phyloP scores from a whole-genome alignment of 2,329 filamentous ascomycete species.

The Cladosporium sp. region DNA sequence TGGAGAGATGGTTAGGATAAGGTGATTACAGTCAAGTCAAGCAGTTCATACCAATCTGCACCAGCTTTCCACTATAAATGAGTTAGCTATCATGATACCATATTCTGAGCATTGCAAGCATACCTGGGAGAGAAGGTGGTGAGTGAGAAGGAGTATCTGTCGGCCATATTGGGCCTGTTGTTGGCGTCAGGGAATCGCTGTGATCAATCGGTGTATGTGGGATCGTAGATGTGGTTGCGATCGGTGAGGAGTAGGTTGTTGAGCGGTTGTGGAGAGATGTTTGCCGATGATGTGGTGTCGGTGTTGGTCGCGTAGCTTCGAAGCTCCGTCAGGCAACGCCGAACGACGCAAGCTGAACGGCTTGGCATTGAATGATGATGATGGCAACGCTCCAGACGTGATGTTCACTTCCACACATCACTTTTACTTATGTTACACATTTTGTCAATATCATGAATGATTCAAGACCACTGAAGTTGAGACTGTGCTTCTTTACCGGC shows the following conservation, averaged over 20 bases:
- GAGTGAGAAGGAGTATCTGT: conserved; percentile 98
- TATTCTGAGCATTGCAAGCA: conserved; percentile 30
- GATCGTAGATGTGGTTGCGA: neutral
- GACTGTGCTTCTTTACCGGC: too few species aligned
- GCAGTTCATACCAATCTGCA: conserved; percentile 74
- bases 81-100: conserved; percentile 40
- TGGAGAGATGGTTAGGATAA: conserved; percentile 36
- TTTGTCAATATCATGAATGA: too few species aligned
- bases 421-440: too few species aligned
- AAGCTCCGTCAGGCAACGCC: too few species aligned
- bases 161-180: conserved; percentile 66
- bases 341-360: too few species aligned
- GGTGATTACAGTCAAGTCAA: neutral
- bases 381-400: too few species aligned
- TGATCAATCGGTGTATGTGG: neutral
- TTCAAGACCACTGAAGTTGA: too few species aligned
- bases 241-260: neutral
- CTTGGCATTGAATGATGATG: too few species aligned
- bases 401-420: too few species aligned
- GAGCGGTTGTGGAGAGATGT: neutral
- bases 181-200: neutral
- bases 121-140: conserved; percentile 99
- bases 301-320: too few species aligned
- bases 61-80: conserved; percentile 80
- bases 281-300: conserved; percentile 7